Evolutionary conservation across 139 green algal genomes (phyloP).

Genomic region (Chlorella sp.): DNA sequence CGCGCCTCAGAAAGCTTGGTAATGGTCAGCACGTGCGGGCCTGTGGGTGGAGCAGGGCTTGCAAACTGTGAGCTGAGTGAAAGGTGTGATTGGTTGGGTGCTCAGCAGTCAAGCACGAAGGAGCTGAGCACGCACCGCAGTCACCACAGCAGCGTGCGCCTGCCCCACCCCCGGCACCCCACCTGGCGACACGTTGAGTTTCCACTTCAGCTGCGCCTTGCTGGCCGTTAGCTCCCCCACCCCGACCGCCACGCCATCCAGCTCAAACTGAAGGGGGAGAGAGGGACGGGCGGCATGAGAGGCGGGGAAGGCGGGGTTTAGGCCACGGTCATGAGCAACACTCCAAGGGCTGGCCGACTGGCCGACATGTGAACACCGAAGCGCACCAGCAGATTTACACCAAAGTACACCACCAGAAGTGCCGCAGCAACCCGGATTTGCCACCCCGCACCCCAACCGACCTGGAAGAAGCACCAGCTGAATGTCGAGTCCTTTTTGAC

Average conservation of each 20-base stretch:
- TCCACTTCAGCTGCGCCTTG: not conserved
- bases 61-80: no score
- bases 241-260: not conserved
- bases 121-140: not conserved
- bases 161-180: no score
- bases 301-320: not conserved
- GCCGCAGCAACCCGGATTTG: not conserved
- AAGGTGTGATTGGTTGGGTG: not conserved
- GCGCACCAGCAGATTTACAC: not conserved
- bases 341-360: not conserved
- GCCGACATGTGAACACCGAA: not conserved
- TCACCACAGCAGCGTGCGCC: not conserved
- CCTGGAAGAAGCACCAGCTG: not conserved
- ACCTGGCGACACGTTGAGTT: not conserved
- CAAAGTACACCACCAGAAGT: not conserved
- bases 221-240: no score
- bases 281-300: not conserved
- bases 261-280: not conserved
- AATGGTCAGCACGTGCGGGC: not conserved
- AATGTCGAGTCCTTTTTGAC: not conserved
- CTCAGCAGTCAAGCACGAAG: not conserved
- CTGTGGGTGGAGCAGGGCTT: not conserved
- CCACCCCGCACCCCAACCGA: not conserved
- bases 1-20: slow-evolving; percentile 6
- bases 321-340: no score